A percentile compares a stretch with the other conserved stretches of the same genome.
phyloP scores from a whole-genome alignment of 768 basidiomycete genomes.

The Lactarius tabidus region DNA sequence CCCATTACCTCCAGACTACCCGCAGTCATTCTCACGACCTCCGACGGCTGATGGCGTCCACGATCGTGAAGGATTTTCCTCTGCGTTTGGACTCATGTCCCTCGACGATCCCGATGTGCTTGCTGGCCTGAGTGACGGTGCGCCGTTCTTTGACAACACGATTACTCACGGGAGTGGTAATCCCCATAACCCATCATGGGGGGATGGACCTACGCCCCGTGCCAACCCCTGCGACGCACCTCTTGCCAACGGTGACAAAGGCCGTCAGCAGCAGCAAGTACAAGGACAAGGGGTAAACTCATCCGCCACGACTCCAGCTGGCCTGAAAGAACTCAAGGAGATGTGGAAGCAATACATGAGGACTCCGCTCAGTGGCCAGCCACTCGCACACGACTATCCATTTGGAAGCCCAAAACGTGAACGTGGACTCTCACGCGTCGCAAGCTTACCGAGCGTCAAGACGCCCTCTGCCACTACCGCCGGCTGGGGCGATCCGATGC shows the following conservation, averaged over 20 bases:
- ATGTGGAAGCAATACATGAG: constrained; percentile 75
- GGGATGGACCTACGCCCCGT: constrained; percentile 24
- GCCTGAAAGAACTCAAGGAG: constrained; percentile 52
- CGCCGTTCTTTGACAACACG: constrained; percentile 52
- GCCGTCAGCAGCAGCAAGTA: constrained; percentile 25
- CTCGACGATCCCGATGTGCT: constrained; percentile 70
- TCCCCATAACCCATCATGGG: constrained; percentile 17
- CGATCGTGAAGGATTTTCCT: constrained; percentile 33
- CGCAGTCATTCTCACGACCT: constrained; percentile 24
- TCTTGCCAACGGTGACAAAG: constrained; percentile 25
- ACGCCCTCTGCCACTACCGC: constrained; percentile 47
- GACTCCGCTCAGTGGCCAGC: constrained; percentile 51
- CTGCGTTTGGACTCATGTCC: constrained; percentile 70
- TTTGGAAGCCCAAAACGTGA: constrained; percentile 29
- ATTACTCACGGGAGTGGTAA: constrained; percentile 11
- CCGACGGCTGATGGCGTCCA: constrained; percentile 21
- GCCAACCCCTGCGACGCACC: constrained; percentile 18
- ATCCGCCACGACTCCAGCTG: constrained; percentile 31
- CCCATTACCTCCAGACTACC: constrained; percentile 35
- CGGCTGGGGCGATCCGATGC: constrained; percentile 19
- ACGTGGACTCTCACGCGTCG: constrained; percentile 50
- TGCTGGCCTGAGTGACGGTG: constrained; percentile 54
- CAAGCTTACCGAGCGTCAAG: constrained; percentile 64
- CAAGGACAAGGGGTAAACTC: constrained; percentile 35
- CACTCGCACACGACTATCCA: constrained; percentile 11